phyloP scores from a whole-genome alignment of 441 rosid species.

The Dalechampia spathulata region DNA sequence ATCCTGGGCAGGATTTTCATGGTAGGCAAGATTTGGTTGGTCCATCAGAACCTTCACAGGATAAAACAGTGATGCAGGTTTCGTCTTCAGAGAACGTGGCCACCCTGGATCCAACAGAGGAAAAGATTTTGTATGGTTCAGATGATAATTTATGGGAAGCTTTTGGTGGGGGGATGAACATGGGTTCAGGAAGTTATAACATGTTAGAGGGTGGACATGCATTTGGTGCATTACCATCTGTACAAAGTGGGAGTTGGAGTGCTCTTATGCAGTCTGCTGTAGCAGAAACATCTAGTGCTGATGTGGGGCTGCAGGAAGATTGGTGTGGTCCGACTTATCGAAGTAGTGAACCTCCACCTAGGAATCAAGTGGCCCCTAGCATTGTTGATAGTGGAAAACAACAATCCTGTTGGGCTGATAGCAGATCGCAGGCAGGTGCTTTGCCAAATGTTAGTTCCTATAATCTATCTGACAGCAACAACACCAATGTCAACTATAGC shows the following conservation, averaged over 20 bases:
- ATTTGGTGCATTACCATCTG: slow-evolving; percentile 45
- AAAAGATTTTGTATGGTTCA: slow-evolving; percentile 80
- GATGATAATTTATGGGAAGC: slow-evolving; percentile 82
- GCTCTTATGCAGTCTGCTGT: slow-evolving; percentile 97
- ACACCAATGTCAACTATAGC: slow-evolving; percentile 17
- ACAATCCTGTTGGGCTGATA: slow-evolving; percentile 34
- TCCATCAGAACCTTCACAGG: slow-evolving; percentile 36
- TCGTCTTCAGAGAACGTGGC: slow-evolving; percentile 45
- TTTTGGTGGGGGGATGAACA: slow-evolving; percentile 45
- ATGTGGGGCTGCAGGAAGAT: slow-evolving; percentile 39
- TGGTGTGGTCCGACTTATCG: slow-evolving; percentile 43
- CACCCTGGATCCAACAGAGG: slow-evolving; percentile 86
- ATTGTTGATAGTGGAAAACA: slow-evolving; percentile 29
- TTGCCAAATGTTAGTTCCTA: slow-evolving; percentile 20
- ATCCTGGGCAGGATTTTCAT: slow-evolving; percentile 32
- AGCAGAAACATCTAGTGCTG: slow-evolving; percentile 52
- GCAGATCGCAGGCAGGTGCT: slow-evolving; percentile 24
- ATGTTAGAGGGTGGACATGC: slow-evolving; percentile 39
- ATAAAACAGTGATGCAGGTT: slow-evolving; percentile 32
- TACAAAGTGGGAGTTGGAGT: slow-evolving; percentile 97
- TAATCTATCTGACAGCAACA: slow-evolving; percentile 18
- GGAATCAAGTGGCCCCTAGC: slow-evolving; percentile 20
- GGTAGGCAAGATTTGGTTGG: slow-evolving; percentile 35
- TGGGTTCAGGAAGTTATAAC: slow-evolving; percentile 36
- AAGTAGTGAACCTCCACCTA: slow-evolving; percentile 30